These are phyloP conservation scores for Bryoerythrophyllum caledonicum DNA, from an alignment of 225 moss, liverwort and hornwort species.

Conservation along the genomic window DNA sequence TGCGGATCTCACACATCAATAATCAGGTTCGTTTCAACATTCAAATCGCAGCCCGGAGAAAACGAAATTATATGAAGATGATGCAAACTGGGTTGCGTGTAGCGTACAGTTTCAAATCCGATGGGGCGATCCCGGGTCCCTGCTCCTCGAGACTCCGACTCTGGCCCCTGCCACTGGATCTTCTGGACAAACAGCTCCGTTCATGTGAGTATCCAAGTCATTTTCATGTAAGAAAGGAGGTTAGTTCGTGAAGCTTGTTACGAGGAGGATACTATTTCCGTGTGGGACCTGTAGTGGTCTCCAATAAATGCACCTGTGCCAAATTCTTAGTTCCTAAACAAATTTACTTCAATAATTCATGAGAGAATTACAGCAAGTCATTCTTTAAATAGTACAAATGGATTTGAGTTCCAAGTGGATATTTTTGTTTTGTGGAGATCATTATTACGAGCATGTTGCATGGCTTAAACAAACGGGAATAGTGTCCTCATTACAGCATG, in stretches of 20 bases:
- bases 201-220: background rate
- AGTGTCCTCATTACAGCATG: too few species aligned
- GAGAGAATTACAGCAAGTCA: too few species aligned
- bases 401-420: too few species aligned
- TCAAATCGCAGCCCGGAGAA: background rate
- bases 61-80: background rate
- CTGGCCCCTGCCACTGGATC: slow-evolving; percentile 30
- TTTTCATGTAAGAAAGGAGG: background rate
- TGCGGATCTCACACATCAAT: background rate
- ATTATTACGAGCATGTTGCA: too few species aligned
- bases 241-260: background rate
- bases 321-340: too few species aligned
- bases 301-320: too few species aligned
- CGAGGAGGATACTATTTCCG: too few species aligned
- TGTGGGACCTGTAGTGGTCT: too few species aligned
- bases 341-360: too few species aligned
- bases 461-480: too few species aligned
- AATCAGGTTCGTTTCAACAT: background rate
- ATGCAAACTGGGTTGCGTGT: background rate
- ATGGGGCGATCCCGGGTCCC: slow-evolving; percentile 21
- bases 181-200: slow-evolving; percentile 13
- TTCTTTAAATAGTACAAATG: too few species aligned
- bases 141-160: slow-evolving; percentile 25
- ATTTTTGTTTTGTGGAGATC: too few species aligned
- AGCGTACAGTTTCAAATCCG: slow-evolving; percentile 26